Conservation (phyloP, 805 yeast genomes). For the Saturnispora zaruensis region DNA sequence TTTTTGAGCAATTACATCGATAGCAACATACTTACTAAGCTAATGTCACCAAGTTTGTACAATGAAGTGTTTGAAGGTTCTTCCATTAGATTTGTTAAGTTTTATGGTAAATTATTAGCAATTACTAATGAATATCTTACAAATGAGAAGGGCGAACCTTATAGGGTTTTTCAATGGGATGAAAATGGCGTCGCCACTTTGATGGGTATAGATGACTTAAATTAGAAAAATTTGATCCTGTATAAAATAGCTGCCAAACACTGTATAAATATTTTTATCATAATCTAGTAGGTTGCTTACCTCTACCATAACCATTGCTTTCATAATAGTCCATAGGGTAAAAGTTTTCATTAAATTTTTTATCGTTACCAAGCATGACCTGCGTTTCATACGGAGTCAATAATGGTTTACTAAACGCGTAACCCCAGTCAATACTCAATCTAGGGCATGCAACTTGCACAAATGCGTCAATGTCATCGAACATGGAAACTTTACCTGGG, state of each 20-base stretch:
- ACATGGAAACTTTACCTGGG: constrained; percentile 85
- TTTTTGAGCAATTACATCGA: constrained; percentile 54
- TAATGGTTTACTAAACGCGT: constrained; percentile 87
- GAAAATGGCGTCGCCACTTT: constrained; percentile 56
- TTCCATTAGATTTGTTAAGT: constrained; percentile 40
- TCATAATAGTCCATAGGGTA: constrained; percentile 97
- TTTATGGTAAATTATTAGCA: constrained; percentile 33
- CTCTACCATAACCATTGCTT: constrained; percentile 86
- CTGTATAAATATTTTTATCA: background rate
- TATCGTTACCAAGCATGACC: constrained; percentile 74
- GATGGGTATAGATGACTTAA: constrained; percentile 50
- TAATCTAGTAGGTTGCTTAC: constrained; percentile 49
- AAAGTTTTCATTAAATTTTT: constrained; percentile 49
- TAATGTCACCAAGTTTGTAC: constrained; percentile 56
- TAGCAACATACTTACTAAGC: constrained; percentile 45
- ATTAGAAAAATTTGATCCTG: constrained; percentile 10
- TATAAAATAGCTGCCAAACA: background rate
- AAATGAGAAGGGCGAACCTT: constrained; percentile 19
- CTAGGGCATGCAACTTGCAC: constrained; percentile 98
- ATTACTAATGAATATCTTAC: constrained; percentile 33
- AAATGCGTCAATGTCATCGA: constrained; percentile 89
- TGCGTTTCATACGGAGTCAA: constrained; percentile 94
- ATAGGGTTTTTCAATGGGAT: constrained; percentile 42
- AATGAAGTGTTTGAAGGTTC: constrained; percentile 46
- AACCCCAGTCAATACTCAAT: constrained; percentile 96